Evolutionary conservation across 257 asterid genomes (phyloP).

Genomic region (Galeopsis tetrahit): DNA sequence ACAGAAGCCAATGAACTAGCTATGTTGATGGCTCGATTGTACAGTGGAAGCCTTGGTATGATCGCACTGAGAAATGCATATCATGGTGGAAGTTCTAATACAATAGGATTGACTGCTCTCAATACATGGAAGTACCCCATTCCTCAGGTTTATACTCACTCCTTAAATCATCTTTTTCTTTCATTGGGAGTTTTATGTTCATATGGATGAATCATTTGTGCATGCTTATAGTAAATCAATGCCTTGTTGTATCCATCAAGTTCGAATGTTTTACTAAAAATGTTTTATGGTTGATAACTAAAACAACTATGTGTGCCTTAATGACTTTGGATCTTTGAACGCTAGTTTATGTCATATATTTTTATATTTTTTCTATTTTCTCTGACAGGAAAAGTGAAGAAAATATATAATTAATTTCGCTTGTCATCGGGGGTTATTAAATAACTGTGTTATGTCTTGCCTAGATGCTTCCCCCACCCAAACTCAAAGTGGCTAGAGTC

Average conservation of each 20-base stretch:
- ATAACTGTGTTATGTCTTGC: neutral
- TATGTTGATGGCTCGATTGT: conserved; percentile 89
- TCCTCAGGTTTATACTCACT: conserved; percentile 72
- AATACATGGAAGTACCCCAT: conserved; percentile 93
- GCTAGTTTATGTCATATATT: neutral
- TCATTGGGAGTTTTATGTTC: neutral
- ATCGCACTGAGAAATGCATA: conserved; percentile 91
- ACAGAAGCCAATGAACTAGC: conserved; percentile 98
- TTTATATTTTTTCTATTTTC: neutral
- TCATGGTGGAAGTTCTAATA: conserved; percentile 93
- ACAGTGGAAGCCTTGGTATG: conserved; percentile 83
- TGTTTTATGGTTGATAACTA: neutral
- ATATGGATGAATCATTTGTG: neutral
- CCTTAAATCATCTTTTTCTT: conserved; percentile 17
- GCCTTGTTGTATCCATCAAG: neutral
- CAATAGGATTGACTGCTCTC: conserved; percentile 88
- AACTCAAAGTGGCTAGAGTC: neutral
- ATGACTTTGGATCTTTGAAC: neutral
- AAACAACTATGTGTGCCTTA: conserved; percentile 12
- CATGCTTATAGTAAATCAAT: neutral
- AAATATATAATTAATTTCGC: neutral
- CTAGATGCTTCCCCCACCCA: neutral
- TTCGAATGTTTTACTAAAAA: neutral
- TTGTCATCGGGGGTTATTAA: neutral
- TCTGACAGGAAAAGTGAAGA: neutral